Evolutionary conservation across 345 rosid species (phyloP).

Genomic region (Camelina sativa): DNA sequence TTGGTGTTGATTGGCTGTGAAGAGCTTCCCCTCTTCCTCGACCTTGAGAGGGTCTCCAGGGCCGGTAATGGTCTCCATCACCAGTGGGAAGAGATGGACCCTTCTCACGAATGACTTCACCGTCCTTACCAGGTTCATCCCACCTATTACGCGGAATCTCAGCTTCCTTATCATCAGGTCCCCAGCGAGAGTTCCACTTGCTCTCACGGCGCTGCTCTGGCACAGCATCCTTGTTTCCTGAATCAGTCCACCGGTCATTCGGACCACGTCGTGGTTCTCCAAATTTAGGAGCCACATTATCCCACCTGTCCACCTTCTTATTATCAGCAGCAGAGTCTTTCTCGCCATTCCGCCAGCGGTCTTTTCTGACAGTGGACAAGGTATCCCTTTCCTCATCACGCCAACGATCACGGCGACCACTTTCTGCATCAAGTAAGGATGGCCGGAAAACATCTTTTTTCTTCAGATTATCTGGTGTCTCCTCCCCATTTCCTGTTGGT

Average conservation of each 20-base stretch:
- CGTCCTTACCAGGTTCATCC: constrained; percentile 68
- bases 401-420: constrained; percentile 86
- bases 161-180: constrained; percentile 75
- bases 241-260: constrained; percentile 80
- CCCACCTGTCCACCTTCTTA: constrained; percentile 82
- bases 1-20: constrained; percentile 63
- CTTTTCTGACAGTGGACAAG: constrained; percentile 64
- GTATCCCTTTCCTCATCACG: constrained; percentile 97
- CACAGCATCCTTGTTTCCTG: constrained; percentile 68
- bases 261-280: constrained; percentile 80
- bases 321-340: constrained; percentile 73
- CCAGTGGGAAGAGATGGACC: constrained; percentile 55
- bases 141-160: constrained; percentile 64
- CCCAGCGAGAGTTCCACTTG: constrained; percentile 99
- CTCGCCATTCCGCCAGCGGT: constrained; percentile 84
- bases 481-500: constrained; percentile 63
- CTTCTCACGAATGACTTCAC: constrained; percentile 64
- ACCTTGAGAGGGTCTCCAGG: constrained; percentile 84
- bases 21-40: constrained; percentile 79
- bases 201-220: constrained; percentile 89
- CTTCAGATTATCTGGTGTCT: constrained; percentile 62
- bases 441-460: constrained; percentile 87
- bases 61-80: constrained; percentile 69
- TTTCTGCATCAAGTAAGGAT: constrained; percentile 77
- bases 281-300: constrained; percentile 63